phyloP scores from a whole-genome alignment of 129 eudicot genomes.

The Scalesia atractyloides region DNA sequence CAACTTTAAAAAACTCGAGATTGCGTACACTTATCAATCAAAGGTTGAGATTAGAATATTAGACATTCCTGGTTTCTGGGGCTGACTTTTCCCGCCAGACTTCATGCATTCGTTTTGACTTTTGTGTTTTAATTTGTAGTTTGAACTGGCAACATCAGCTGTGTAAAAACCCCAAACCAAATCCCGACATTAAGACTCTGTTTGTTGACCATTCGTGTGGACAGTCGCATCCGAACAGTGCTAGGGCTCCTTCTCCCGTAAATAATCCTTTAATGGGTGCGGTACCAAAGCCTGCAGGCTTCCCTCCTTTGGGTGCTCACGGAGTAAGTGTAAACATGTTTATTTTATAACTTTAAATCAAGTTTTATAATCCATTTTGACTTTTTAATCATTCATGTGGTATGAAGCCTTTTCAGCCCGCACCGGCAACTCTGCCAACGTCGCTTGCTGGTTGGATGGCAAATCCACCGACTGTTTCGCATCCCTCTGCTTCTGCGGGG shows the following conservation, averaged over 20 bases:
- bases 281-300: constrained; percentile 77
- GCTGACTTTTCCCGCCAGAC: constrained; percentile 5
- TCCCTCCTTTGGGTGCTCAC: constrained; percentile 82
- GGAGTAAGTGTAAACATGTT: constrained; percentile 56
- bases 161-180: constrained; percentile 80
- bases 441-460: constrained; percentile 92
- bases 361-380: background rate
- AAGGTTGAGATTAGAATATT: constrained; percentile 40
- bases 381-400: background rate
- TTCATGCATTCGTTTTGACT: constrained; percentile 18
- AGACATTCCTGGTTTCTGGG: background rate
- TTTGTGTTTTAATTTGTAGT: constrained; percentile 42
- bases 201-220: constrained; percentile 95
- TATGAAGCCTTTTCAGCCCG: constrained; percentile 75
- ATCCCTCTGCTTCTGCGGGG: constrained; percentile 82
- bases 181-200: constrained; percentile 83
- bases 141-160: constrained; percentile 93
- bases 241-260: constrained; percentile 85
- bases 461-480: constrained; percentile 72
- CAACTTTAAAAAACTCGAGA: constrained; percentile 65
- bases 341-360: background rate
- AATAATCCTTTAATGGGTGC: constrained; percentile 71
- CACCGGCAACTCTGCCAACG: constrained; percentile 70
- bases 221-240: constrained; percentile 83
- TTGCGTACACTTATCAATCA: constrained; percentile 73